phyloP scores from a whole-genome alignment of 139 green algal genomes.

The Bryopsis sp. region DNA sequence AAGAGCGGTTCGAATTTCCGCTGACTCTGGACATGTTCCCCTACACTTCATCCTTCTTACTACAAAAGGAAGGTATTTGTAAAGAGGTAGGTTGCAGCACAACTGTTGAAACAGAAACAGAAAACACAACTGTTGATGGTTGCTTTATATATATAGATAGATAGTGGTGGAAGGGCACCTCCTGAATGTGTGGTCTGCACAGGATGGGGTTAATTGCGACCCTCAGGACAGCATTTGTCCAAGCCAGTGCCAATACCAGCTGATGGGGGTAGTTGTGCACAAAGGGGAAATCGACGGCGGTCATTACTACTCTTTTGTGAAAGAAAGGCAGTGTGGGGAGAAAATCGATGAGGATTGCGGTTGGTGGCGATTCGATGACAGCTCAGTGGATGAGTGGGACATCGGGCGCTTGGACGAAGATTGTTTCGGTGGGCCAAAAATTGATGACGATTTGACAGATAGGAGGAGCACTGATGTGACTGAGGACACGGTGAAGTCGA shows the following conservation, averaged over 20 bases:
- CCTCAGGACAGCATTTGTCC: neutral
- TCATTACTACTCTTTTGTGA: conserved; percentile 93
- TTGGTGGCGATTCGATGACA: conserved; percentile 87
- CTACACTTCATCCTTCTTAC: conserved; percentile 72
- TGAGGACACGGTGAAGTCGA: neutral
- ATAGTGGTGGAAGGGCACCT: too few relatives aligned
- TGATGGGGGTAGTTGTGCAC: conserved; percentile 86
- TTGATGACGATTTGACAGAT: conserved; percentile 14
- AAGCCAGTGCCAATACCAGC: conserved; percentile 62
- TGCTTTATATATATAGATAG: too few relatives aligned
- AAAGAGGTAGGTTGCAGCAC: neutral
- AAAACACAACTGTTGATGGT: neutral
- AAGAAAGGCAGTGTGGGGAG: conserved; percentile 41
- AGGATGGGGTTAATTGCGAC: neutral
- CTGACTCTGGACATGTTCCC: conserved; percentile 68
- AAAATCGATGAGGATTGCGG: conserved; percentile 14
- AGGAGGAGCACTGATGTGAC: neutral
- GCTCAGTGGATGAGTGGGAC: conserved; percentile 64
- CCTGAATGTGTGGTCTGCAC: neutral
- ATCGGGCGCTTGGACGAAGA: conserved; percentile 57
- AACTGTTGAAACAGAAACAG: neutral
- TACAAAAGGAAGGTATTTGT: conserved; percentile 25
- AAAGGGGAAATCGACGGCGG: conserved; percentile 82
- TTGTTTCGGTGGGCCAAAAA: conserved; percentile 68
- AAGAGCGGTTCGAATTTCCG: conserved; percentile 83